Conservation (phyloP, 2,329 filamentous ascomycete genomes). For the Penicillium digitatum region DNA sequence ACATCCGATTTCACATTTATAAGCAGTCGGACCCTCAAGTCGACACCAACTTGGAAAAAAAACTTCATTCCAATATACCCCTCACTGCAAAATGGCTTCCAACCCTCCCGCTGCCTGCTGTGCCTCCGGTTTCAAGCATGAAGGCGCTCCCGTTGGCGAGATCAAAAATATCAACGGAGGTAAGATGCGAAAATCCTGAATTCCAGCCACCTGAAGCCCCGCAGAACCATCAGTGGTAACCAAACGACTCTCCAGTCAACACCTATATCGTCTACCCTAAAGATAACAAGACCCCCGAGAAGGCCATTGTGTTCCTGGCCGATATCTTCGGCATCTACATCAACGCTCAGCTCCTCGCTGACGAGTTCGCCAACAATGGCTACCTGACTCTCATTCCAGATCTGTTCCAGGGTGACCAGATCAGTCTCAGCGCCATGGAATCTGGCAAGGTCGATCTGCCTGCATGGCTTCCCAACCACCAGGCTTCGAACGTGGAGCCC, state of each 20-base stretch:
- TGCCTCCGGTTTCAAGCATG: conserved; percentile 49
- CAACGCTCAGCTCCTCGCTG: conserved; percentile 64
- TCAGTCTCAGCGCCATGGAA: conserved; percentile 51
- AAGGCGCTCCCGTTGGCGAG: conserved; percentile 49
- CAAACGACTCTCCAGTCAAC: conserved; percentile 39
- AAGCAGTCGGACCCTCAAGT: conserved; percentile 1
- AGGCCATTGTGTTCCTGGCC: conserved; percentile 54
- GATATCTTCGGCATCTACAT: conserved; percentile 59
- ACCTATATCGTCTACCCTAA: conserved; percentile 56
- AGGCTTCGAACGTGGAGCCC: conserved; percentile 53
- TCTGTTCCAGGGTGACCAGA: conserved; percentile 63
- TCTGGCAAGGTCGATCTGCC: conserved; percentile 49
- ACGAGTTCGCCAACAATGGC: conserved; percentile 69
- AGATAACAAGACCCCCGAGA: conserved; percentile 48
- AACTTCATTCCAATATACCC: not conserved
- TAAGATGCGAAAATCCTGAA: conserved; percentile 23
- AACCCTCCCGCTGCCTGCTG: conserved; percentile 50
- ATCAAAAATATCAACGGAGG: conserved; percentile 47
- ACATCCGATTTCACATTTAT: not conserved
- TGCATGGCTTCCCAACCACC: conserved; percentile 48
- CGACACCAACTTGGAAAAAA: not conserved
- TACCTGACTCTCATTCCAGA: conserved; percentile 68
- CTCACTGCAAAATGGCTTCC: conserved; percentile 47
- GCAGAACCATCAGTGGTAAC: conserved; percentile 1
- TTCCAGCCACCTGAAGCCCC: not conserved